Conservation (phyloP, 768 basidiomycete species). For the Boletus bicolor region DNA sequence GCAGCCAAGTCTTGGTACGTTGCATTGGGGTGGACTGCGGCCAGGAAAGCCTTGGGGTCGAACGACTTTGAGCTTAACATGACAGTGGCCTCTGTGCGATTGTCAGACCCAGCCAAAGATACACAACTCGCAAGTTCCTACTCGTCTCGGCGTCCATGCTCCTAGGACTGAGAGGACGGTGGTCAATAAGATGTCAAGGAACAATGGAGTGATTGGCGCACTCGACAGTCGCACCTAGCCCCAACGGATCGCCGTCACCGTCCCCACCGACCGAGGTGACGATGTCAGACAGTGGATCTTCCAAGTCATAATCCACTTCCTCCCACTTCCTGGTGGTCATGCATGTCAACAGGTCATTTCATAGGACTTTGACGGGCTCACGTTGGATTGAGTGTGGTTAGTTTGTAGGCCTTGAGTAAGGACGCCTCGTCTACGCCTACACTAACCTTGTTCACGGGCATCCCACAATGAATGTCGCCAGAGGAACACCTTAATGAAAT, state of each 20-base stretch:
- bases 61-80: constrained; percentile 91
- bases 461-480: neutral
- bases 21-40: constrained; percentile 89
- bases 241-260: constrained; percentile 72
- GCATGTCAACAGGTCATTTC: constrained; percentile 3
- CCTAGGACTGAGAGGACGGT: constrained; percentile 42
- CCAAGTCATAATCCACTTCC: constrained; percentile 80
- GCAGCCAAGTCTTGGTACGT: constrained; percentile 86
- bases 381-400: constrained; percentile 76
- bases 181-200: constrained; percentile 1
- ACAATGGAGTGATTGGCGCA: constrained; percentile 31
- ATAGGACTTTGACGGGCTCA: constrained; percentile 33
- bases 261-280: constrained; percentile 59
- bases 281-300: constrained; percentile 69
- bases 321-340: constrained; percentile 71
- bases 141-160: constrained; percentile 79
- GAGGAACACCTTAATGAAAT: neutral
- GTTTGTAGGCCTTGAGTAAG: constrained; percentile 83
- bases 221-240: constrained; percentile 65
- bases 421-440: constrained; percentile 76
- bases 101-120: constrained; percentile 7
- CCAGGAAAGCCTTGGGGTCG: constrained; percentile 91
- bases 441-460: constrained; percentile 49
- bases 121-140: constrained; percentile 29
- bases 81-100: constrained; percentile 64